Base-by-base conservation (phyloP, 805 yeast genomes). In the Blastobotrys peoriensis region DNA sequence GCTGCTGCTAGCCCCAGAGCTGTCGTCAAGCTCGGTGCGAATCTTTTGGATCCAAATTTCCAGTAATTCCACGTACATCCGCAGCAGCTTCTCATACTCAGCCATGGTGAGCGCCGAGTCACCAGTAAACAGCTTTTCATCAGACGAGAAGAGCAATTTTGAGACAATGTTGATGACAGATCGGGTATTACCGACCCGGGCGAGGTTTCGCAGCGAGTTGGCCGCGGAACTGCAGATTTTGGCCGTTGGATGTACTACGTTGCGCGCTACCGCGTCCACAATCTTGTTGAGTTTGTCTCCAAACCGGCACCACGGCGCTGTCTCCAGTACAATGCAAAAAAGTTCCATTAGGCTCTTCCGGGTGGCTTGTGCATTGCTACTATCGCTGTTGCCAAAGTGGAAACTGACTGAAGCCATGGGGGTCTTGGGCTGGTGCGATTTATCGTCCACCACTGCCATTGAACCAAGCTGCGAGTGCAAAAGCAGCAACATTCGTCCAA, bases 261-360 rank as follows among this genome's bases (percentile, higher is more conserved):
- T 87, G 45, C 86, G 71, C 34, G 89, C 80, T 13, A 93, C 66
- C 2, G 87, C 67, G 47, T 91, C 98, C 20, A 89, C 76, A 2
- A 83, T 67, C 25, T 76, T 73, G 45, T 83, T 73, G 55, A 81
- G 79, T 13, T 25, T 8, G 8, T 79, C 75, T 2, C 81, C 69
- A 36, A 66, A 69, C 0, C 70, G 63, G 53, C 84, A 75, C 78
- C 89, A 83, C 0, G 98, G 93, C 36, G 83, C 68, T 2, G 83
- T 71, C 23, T 85, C 86, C 1, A 88, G 69, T 16, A 85, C 68
- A 2, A 80, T 74, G 1, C 88, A 79, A 57, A 88, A 80, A 13
- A 87, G 62, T 36, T 83, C 86, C 28, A 70, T 60, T 5, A 30
- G 18, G 20, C 56, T 62, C 37, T 59, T 64, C 20, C 60, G 60